phyloP scores from a whole-genome alignment of 2,329 filamentous ascomycete species.

The Trichoderma simmonsii region DNA sequence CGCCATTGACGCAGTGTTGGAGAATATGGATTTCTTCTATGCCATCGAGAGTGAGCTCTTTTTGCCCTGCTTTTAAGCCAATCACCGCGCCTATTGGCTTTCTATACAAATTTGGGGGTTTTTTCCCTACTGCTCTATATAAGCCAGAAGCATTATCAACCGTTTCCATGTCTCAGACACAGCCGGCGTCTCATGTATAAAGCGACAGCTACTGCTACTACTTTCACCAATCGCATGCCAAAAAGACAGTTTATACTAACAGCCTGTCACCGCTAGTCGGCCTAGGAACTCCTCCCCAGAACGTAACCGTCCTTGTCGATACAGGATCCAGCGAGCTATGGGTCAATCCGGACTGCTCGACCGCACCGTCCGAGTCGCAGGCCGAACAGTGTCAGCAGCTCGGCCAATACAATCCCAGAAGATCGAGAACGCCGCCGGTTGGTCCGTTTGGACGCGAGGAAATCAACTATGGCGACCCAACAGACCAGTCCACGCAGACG shows the following conservation, averaged over 20 bases:
- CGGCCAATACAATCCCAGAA: constrained; percentile 43
- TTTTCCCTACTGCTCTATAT: background rate
- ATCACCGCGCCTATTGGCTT: accelerated
- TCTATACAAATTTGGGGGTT: background rate
- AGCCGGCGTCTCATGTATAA: background rate
- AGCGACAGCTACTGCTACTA: background rate
- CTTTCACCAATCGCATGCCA: background rate
- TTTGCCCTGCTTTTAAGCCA: too few relatives aligned
- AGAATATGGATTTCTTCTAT: constrained; percentile 40
- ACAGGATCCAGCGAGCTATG: constrained; percentile 55
- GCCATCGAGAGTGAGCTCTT: constrained; percentile 33
- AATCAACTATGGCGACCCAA: constrained; percentile 40
- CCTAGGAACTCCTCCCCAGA: constrained; percentile 43
- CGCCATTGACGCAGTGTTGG: constrained; percentile 31
- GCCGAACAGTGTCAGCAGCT: constrained; percentile 38
- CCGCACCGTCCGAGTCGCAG: constrained; percentile 35
- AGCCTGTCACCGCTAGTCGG: constrained; percentile 32
- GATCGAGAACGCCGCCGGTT: constrained; percentile 38
- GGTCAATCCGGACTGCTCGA: constrained; percentile 50
- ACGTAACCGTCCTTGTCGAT: constrained; percentile 46
- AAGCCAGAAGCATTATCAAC: background rate
- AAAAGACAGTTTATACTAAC: background rate
- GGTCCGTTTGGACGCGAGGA: constrained; percentile 38
- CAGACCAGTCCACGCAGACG: constrained; percentile 35
- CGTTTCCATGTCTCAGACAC: background rate